Evolutionary conservation across 1,284 basidiomycete genomes (phyloP), one percentile per base, ranked within the genome.

Genomic region (Ganoderma leucocontextum): DNA sequence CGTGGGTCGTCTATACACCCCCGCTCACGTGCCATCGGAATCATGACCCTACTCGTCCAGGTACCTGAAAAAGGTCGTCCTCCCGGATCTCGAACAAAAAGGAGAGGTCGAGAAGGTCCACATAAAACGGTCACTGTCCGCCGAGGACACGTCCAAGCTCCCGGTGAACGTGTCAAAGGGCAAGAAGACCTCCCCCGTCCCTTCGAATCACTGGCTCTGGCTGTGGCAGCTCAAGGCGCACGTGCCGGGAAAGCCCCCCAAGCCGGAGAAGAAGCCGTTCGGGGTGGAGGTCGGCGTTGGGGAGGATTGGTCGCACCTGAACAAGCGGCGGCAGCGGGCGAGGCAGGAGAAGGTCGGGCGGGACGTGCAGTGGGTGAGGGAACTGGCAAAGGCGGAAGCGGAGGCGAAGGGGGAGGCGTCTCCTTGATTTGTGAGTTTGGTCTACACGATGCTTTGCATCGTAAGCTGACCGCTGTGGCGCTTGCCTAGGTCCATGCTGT

Each of bases 271-370:
- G 70, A 5, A 49, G 55, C 44, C 39, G 39, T 80, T 82, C 62
- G 84, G 82, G 5, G 74, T 71, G 25, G 84, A 84, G 41, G 85
- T 89, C 2, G 88, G 86, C 2, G 82, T 85, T 1, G 85, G 83
- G 2, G 84, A 83, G 67, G 88, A 91, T 70, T 83, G 82, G 78
- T 80, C 81, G 8, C 88, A 91, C 75, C 76, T 91, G 67, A 91
- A 84, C 78, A 85, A 80, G 70, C 80, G 87, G 66, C 78, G 89
- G 72, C 82, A 81, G 67, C 78, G 81, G 29, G 81, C 84, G 44
- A 78, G 78, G 67, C 71, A 73, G 63, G 77, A 72, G 49, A 81
- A 77, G 70, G 75, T 80, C 0, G 72, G 71, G 58, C 75, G 78
- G 63, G 52, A 55, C 15, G 52, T 55, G 29, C 52, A 35, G 74